Conservation (phyloP, 2,329 filamentous ascomycete genomes). For the Xylaria sp. region DNA sequence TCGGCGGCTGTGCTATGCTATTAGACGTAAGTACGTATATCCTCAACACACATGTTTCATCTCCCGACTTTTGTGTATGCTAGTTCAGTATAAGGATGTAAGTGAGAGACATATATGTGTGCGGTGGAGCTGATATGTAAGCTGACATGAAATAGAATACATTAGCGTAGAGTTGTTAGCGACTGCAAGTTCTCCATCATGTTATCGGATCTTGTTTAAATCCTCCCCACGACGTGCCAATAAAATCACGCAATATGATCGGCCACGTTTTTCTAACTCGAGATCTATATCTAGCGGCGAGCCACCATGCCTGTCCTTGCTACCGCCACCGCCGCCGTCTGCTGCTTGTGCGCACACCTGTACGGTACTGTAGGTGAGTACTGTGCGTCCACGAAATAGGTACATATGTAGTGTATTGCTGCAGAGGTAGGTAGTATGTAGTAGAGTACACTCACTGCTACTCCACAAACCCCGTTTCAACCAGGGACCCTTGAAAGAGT, state of each 20-base stretch:
- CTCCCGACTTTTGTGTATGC: neutral
- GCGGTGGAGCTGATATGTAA: constrained; percentile 1
- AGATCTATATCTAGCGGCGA: constrained; percentile 21
- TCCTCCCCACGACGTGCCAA: constrained; percentile 9
- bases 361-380: neutral
- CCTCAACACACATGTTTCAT: neutral
- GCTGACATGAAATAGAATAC: constrained; percentile 4
- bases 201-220: constrained; percentile 14
- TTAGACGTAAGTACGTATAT: neutral
- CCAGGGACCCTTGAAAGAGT: constrained; percentile 2
- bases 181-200: constrained; percentile 8
- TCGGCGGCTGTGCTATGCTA: constrained; percentile 5
- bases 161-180: neutral
- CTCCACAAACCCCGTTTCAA: neutral
- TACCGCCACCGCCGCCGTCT: neutral
- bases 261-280: constrained; percentile 27
- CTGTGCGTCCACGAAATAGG: neutral
- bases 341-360: neutral
- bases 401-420: neutral
- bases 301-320: constrained; percentile 20
- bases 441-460: neutral
- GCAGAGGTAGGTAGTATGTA: no score
- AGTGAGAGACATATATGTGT: neutral
- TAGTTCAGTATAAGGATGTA: neutral
- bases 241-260: constrained; percentile 32